Percentiles rank a stretch among this genome's conserved stretches.
phyloP scores from a whole-genome alignment of 23 red algal genomes.

The Pyropia haitanensis region DNA sequence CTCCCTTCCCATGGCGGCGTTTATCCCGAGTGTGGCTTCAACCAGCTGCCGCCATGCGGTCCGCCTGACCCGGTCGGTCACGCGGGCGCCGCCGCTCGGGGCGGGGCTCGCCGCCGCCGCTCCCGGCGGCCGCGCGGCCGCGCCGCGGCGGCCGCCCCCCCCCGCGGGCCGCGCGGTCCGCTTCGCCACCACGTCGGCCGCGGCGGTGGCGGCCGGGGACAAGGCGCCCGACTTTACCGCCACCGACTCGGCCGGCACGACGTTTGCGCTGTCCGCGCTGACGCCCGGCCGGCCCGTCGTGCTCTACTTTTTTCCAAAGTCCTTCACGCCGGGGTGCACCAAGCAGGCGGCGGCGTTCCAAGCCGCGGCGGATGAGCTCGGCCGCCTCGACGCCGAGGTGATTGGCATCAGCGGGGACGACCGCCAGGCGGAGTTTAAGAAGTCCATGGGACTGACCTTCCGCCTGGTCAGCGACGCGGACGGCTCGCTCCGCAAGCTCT shows the following conservation, averaged over 20 bases:
- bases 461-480: slow-evolving; percentile 50
- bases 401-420: slow-evolving; percentile 54
- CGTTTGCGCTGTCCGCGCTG: slow-evolving; percentile 34
- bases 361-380: slow-evolving; percentile 51
- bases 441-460: slow-evolving; percentile 32
- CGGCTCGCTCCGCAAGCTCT: slow-evolving; percentile 57
- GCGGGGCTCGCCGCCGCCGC: no score
- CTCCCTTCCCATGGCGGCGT: no score
- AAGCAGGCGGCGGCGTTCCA: slow-evolving; percentile 61
- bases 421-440: slow-evolving; percentile 33
- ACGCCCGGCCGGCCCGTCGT: slow-evolving; percentile 37
- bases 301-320: slow-evolving; percentile 66
- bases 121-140: no score
- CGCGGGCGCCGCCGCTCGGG: no score
- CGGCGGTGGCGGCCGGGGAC: slow-evolving; percentile 32
- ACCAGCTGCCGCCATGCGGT: no score
- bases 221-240: slow-evolving; percentile 63
- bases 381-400: slow-evolving; percentile 52
- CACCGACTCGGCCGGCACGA: slow-evolving; percentile 57
- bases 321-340: slow-evolving; percentile 75
- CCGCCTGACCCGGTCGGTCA: no score
- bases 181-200: no score
- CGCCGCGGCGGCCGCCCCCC: no score
- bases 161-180: no score
- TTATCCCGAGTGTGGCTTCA: no score